These are phyloP conservation scores for Flaveria floridana DNA, from an alignment of 140 eudicot species.

Conservation along the genomic window DNA sequence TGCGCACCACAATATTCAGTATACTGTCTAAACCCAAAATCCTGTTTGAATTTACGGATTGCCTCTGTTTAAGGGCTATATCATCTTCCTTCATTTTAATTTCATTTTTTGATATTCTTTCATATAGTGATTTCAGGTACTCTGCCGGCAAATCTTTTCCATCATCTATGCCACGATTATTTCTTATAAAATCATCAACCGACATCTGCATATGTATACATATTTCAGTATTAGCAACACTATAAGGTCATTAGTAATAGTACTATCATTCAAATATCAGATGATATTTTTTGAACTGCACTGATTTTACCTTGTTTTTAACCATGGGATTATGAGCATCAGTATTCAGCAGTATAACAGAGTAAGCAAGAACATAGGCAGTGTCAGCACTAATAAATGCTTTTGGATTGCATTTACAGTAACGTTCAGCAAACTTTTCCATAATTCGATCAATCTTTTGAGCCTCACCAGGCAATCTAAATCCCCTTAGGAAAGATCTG, in stretches of 20 bases:
- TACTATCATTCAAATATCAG: not conserved
- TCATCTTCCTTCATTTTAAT: slow-evolving; percentile 93
- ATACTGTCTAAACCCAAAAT: slow-evolving; percentile 85
- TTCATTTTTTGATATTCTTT: slow-evolving; percentile 84
- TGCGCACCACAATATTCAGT: slow-evolving; percentile 82
- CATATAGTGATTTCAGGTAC: slow-evolving; percentile 77
- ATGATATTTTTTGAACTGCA: slow-evolving; percentile 2
- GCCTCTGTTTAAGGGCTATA: slow-evolving; percentile 70
- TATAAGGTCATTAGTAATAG: slow-evolving; percentile 9
- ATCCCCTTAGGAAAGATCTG: slow-evolving; percentile 77
- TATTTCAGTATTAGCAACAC: slow-evolving; percentile 23
- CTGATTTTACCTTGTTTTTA: slow-evolving; percentile 71
- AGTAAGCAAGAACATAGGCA: slow-evolving; percentile 96
- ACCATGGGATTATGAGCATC: slow-evolving; percentile 99
- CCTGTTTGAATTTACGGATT: slow-evolving; percentile 72
- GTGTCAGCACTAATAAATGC: slow-evolving; percentile 94
- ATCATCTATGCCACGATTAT: slow-evolving; percentile 98
- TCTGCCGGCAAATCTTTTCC: slow-evolving; percentile 93
- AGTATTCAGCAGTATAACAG: slow-evolving; percentile 88
- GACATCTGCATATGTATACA: slow-evolving; percentile 70
- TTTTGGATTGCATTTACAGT: slow-evolving; percentile 91
- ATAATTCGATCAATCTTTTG: slow-evolving; percentile 94
- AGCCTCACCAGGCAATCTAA: slow-evolving; percentile 98
- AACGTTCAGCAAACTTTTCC: slow-evolving; percentile 97
- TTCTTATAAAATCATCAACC: slow-evolving; percentile 91